These are phyloP conservation scores for Nicotiana noctiflora DNA, from an alignment of 257 asterid species.

Conservation along the genomic window DNA sequence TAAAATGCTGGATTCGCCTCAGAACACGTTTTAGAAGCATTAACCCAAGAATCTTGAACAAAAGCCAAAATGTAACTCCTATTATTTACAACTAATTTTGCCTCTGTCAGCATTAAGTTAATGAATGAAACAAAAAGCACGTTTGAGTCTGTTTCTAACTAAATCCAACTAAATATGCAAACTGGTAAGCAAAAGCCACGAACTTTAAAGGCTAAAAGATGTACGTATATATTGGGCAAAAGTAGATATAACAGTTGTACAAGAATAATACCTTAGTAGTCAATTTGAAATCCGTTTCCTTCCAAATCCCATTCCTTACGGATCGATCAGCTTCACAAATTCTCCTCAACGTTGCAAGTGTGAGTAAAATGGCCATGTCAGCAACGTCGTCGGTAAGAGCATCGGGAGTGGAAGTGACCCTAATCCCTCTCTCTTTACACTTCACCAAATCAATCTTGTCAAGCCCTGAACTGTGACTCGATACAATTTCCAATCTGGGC, in stretches of 20 bases:
- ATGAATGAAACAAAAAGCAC: too few species aligned
- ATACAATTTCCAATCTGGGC: slow-evolving; percentile 42
- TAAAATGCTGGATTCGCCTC: too few species aligned
- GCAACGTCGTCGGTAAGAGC: slow-evolving; percentile 51
- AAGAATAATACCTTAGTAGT: slow-evolving; percentile 36
- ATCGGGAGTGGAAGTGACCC: slow-evolving; percentile 54
- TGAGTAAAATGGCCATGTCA: slow-evolving; percentile 48
- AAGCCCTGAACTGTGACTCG: slow-evolving; percentile 54
- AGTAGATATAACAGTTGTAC: too few species aligned
- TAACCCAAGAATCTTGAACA: too few species aligned
- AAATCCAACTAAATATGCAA: too few species aligned
- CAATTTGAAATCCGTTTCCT: slow-evolving; percentile 32
- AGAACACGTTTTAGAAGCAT: too few species aligned
- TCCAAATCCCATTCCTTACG: slow-evolving; percentile 50
- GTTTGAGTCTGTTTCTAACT: too few species aligned
- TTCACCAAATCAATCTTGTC: slow-evolving; percentile 48
- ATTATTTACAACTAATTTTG: too few species aligned
- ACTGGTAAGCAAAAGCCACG: too few species aligned
- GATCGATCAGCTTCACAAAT: slow-evolving; percentile 42
- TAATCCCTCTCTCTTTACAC: slow-evolving; percentile 50
- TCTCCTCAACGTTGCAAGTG: slow-evolving; percentile 47
- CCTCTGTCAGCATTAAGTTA: too few species aligned
- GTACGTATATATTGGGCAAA: too few species aligned
- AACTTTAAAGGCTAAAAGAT: background rate
- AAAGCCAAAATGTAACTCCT: too few species aligned